Conservation (phyloP, 2,329 filamentous ascomycete genomes). For the Venturia oleaginea region DNA sequence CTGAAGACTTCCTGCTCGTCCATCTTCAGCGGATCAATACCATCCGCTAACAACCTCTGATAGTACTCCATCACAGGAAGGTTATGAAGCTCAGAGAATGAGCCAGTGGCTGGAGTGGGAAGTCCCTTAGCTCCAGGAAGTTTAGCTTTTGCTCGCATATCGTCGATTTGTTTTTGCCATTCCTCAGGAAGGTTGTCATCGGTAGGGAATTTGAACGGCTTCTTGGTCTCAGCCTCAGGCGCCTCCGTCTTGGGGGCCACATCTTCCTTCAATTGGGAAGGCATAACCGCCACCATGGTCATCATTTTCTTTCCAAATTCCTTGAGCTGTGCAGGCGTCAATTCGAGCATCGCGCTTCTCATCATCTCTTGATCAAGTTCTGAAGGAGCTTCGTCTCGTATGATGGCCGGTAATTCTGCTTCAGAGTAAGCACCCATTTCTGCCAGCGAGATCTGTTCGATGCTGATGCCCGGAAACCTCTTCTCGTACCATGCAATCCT, state of each 20-base stretch:
- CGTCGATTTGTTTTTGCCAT: background rate
- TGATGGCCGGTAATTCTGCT: background rate
- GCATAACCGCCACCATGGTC: background rate
- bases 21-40: background rate
- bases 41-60: background rate
- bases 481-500: slow-evolving; percentile 2
- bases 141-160: background rate
- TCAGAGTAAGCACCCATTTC: background rate
- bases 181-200: background rate
- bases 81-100: background rate
- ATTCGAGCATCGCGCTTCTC: background rate
- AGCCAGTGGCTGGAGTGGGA: slow-evolving; percentile 1
- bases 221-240: background rate
- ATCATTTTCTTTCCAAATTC: background rate
- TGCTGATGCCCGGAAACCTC: background rate
- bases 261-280: background rate
- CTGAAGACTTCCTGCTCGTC: background rate
- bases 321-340: background rate
- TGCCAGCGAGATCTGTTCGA: background rate
- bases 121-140: background rate
- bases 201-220: background rate
- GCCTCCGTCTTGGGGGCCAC: background rate
- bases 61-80: background rate
- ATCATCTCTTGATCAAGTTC: background rate
- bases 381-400: background rate